Conservation (phyloP, 306 rosid genomes). For the Casuarina cunninghamiana region DNA sequence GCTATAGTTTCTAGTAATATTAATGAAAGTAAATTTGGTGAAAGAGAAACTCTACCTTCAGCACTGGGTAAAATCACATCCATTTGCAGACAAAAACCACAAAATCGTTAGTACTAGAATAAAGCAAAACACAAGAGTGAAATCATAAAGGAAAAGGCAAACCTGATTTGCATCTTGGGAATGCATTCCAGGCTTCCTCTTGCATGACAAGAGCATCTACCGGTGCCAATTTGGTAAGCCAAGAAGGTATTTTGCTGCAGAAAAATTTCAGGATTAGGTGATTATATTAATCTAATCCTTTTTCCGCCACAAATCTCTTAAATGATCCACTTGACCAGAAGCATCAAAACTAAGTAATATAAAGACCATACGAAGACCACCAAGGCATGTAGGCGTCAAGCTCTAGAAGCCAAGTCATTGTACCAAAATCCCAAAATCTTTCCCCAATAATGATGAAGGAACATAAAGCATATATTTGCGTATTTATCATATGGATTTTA, state of each 20-base stretch:
- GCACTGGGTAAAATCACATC: constrained; percentile 26
- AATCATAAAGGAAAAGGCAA: constrained; percentile 10
- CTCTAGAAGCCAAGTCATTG: not conserved
- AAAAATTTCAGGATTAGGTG: constrained; percentile 13
- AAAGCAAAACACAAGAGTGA: not conserved
- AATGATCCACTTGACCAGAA: not conserved
- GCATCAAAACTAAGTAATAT: not conserved
- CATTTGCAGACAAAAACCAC: constrained; percentile 20
- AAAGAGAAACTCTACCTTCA: constrained; percentile 30
- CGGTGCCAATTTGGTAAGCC: constrained; percentile 47
- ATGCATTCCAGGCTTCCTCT: constrained; percentile 56
- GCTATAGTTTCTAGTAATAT: not conserved
- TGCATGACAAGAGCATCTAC: constrained; percentile 46
- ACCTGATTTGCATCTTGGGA: constrained; percentile 56
- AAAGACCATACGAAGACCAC: not conserved
- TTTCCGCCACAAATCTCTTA: not conserved
- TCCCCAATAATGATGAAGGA: not conserved
- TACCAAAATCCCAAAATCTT: not conserved
- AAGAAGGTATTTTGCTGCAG: constrained; percentile 49
- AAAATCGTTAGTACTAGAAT: constrained; percentile 13
- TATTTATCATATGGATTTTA: not conserved
- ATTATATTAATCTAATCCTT: not conserved
- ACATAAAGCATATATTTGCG: not conserved
- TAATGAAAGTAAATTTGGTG: not conserved
- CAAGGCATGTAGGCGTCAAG: not conserved